Base-by-base conservation (phyloP, 768 basidiomycete species). In the Hirschioporus abietinus region DNA sequence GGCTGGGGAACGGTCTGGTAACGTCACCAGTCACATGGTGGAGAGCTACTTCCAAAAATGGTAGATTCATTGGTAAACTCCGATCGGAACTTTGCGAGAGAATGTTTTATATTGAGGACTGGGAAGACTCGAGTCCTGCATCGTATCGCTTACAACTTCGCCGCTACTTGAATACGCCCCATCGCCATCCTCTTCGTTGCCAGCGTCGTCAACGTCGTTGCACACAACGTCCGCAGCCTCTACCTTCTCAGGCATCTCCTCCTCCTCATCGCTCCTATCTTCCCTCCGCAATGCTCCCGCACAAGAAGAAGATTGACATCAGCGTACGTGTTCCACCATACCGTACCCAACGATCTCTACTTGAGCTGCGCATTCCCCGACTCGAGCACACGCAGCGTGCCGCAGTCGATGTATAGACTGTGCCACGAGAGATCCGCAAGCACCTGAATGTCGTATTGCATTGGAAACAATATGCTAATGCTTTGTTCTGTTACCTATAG, bases 241-340 rank as follows among this genome's bases (percentile, higher is more conserved):
- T 26, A 66, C 12, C 58, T 35, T 52, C 26, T 26, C 59, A 65
- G 23, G 60, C 70, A 67, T 71, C 71, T 70, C 68, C 70, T 66
- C 70, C 67, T 63, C 66, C 26, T 61, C 70, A 67, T 70, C 71
- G 71, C 71, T 61, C 63, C 67, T 65, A 70, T 70, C 68, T 69
- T 66, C 69, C 66, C 63, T 59, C 68, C 62, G 66, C 68, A 69
- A 93, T 95, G 91, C 85, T 88, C 65, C 91, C 93, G 63, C 82
- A 83, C 67, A 86, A 90, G 77, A 95, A 96, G 80, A 96, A 97
- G 84, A 83, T 96, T 79, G 96, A 97, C 82, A 84, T 96, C 79
- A 93, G 90, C 79, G 95, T 96, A 74, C 75, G 92, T 79, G 60
- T 61, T 69, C n/a, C 23, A 25, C 10, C 30, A 25, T 34, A 15